These are phyloP conservation scores for Pneumocystis canis DNA, from an alignment of 1,139 yeast genomes.

Conservation along the genomic window DNA sequence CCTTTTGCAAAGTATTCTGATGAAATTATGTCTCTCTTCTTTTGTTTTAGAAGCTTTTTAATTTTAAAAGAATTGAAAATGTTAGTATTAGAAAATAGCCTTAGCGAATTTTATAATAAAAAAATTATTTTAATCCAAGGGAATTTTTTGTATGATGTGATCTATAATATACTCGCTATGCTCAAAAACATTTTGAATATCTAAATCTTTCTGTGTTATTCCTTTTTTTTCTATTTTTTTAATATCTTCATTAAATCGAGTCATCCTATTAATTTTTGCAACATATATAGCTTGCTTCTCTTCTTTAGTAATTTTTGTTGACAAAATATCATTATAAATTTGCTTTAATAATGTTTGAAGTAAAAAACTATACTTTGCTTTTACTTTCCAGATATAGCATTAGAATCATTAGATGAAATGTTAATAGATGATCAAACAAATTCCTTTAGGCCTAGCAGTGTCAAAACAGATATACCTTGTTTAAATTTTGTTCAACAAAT, in stretches of 20 bases:
- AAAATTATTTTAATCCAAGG: neutral
- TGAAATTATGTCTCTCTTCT: too few relatives aligned
- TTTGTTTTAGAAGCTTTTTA: too few relatives aligned
- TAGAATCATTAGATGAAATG: neutral
- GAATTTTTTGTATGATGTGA: neutral
- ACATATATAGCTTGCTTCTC: neutral
- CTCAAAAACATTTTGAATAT: neutral
- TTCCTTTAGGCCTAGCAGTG: neutral
- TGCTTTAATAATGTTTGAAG: neutral
- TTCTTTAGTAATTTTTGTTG: neutral
- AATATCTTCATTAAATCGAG: neutral
- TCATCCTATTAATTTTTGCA: neutral
- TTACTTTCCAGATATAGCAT: neutral
- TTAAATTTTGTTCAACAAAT: conserved; percentile 45
- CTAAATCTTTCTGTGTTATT: neutral
- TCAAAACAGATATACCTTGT: neutral
- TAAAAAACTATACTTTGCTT: neutral
- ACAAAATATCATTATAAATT: neutral
- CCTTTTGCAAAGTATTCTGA: too few relatives aligned
- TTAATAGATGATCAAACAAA: neutral
- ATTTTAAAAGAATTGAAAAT: too few relatives aligned
- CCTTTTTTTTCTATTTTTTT: neutral
- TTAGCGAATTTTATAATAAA: too few relatives aligned
- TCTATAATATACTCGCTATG: neutral
- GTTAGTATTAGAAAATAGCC: too few relatives aligned